phyloP scores from a whole-genome alignment of 257 asterid species.

The Solanum lycopersicoides region DNA sequence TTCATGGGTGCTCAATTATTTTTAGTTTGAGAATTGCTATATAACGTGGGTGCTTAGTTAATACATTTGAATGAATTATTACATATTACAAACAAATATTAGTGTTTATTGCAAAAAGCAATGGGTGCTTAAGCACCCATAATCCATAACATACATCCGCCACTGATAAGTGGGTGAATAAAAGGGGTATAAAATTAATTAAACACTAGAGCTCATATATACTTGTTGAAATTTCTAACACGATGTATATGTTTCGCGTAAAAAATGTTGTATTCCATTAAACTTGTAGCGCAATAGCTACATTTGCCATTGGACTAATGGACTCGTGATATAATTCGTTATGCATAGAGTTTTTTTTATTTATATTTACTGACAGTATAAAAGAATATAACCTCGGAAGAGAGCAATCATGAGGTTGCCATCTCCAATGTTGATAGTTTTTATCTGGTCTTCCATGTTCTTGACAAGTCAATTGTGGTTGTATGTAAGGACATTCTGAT shows the following conservation, averaged over 20 bases:
- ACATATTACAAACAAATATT: too few relatives aligned
- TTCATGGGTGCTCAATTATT: too few relatives aligned
- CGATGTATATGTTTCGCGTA: not conserved
- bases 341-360: not conserved
- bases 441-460: constrained; percentile 82
- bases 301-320: not conserved
- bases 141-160: too few relatives aligned
- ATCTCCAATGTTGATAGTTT: constrained; percentile 74
- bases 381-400: constrained; percentile 50
- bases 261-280: not conserved
- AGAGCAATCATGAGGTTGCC: constrained; percentile 83
- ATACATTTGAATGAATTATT: too few relatives aligned
- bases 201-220: not conserved
- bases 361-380: not conserved
- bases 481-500: constrained; percentile 77
- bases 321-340: fast-evolving
- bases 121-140: too few relatives aligned
- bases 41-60: too few relatives aligned
- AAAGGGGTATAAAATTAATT: too few relatives aligned
- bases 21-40: too few relatives aligned
- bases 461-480: constrained; percentile 88
- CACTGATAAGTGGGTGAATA: too few relatives aligned
- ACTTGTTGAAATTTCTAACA: not conserved
- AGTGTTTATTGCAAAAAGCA: too few relatives aligned
- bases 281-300: not conserved